Evolutionary conservation across 2,329 filamentous ascomycete species (phyloP).

Genomic region (Talaromyces islandicus): DNA sequence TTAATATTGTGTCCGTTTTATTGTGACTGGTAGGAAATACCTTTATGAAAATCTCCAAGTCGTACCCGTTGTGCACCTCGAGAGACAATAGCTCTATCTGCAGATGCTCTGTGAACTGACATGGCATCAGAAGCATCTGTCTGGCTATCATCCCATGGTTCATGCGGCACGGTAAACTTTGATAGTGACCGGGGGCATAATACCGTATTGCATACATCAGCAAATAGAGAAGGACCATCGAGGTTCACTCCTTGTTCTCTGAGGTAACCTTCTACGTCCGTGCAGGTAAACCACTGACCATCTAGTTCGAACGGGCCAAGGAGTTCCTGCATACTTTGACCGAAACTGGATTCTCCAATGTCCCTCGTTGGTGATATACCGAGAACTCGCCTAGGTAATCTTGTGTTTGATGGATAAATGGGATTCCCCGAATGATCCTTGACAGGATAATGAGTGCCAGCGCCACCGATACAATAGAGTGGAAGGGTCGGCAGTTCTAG

Average conservation of each 20-base stretch:
- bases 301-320: slow-evolving; percentile 54
- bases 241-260: slow-evolving; percentile 26
- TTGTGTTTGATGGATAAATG: slow-evolving; percentile 26
- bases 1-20: not conserved
- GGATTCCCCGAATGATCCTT: slow-evolving; percentile 31
- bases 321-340: slow-evolving; percentile 1
- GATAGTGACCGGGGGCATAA: not conserved
- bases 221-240: not conserved
- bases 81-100: too few species aligned
- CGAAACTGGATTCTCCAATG: slow-evolving; percentile 10
- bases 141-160: not conserved
- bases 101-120: too few species aligned
- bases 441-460: slow-evolving; percentile 59
- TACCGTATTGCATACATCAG: not conserved
- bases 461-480: slow-evolving; percentile 50
- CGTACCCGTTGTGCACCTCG: too few species aligned
- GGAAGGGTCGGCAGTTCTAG: slow-evolving; percentile 18
- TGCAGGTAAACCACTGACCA: slow-evolving; percentile 69
- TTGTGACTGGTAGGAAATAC: not conserved
- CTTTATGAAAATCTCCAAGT: too few species aligned
- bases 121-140: too few species aligned
- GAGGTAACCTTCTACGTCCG: slow-evolving; percentile 72
- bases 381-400: slow-evolving; percentile 19
- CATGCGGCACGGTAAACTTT: not conserved
- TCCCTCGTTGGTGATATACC: slow-evolving; percentile 17